phyloP scores from a whole-genome alignment of 129 eudicot genomes.

The Chrysanthemum seticuspe region DNA sequence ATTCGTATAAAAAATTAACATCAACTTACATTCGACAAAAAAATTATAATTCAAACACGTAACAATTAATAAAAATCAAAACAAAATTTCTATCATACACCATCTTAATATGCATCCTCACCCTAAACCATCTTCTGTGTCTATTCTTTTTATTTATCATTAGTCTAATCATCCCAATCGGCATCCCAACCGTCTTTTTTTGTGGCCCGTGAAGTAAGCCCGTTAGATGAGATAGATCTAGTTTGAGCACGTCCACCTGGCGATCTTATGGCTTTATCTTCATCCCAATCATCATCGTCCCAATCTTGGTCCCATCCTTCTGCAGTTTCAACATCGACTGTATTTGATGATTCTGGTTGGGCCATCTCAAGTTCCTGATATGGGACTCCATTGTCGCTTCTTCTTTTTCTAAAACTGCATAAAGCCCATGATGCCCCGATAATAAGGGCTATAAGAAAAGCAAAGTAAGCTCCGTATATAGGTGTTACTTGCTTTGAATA shows the following conservation, averaged over 20 bases:
- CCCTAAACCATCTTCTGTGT: slow-evolving; percentile 12
- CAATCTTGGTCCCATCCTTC: slow-evolving; percentile 65
- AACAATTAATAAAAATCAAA: slow-evolving; percentile 12
- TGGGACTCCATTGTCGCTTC: slow-evolving; percentile 41
- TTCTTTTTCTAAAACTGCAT: slow-evolving; percentile 42
- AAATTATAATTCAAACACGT: background rate
- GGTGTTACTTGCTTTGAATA: slow-evolving; percentile 52
- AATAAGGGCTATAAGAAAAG: slow-evolving; percentile 38
- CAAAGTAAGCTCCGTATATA: slow-evolving; percentile 41
- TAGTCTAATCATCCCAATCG: slow-evolving; percentile 32
- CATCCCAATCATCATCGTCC: slow-evolving; percentile 74
- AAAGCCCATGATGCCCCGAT: slow-evolving; percentile 53
- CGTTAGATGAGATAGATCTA: slow-evolving; percentile 26
- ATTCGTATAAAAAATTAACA: slow-evolving; percentile 15
- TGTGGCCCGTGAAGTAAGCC: slow-evolving; percentile 23
- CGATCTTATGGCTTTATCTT: slow-evolving; percentile 54
- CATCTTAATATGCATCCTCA: slow-evolving; percentile 10
- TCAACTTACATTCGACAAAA: slow-evolving; percentile 31
- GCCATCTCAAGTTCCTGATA: slow-evolving; percentile 75
- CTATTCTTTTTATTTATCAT: slow-evolving; percentile 17
- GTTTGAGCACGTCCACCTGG: slow-evolving; percentile 29
- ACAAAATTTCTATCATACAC: slow-evolving; percentile 35
- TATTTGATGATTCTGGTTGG: slow-evolving; percentile 19
- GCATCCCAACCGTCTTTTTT: slow-evolving; percentile 37
- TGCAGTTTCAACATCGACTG: slow-evolving; percentile 33